A percentile compares a stretch with the other conserved stretches of the same genome.
These are phyloP conservation scores for Irineochytrium annulatum DNA, from an alignment of 192 early-diverging fungal species.

Conservation along the genomic window DNA sequence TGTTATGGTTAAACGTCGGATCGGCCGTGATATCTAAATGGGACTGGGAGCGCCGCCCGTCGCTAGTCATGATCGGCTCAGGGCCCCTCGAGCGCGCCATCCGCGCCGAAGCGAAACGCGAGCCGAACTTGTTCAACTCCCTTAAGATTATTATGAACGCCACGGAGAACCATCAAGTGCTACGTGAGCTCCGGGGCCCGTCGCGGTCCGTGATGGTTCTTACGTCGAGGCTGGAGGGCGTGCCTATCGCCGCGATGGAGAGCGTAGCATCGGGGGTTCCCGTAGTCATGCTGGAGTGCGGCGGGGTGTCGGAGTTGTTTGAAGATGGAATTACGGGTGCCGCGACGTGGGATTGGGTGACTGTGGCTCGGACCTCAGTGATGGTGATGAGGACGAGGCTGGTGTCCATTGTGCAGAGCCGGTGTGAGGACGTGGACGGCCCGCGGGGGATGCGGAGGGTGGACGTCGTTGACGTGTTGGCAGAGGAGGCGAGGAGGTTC, in stretches of 20 bases:
- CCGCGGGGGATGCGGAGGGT: no score
- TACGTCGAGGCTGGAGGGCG: conserved; percentile 23
- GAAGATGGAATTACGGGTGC: not conserved
- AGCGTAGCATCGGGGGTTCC: conserved; percentile 22
- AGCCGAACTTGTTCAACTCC: not conserved
- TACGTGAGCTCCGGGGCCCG: not conserved
- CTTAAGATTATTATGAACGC: not conserved
- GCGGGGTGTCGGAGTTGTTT: conserved; percentile 16
- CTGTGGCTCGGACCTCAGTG: no score
- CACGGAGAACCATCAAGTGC: not conserved
- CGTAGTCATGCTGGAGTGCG: conserved; percentile 24
- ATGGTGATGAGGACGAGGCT: no score
- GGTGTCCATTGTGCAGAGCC: no score
- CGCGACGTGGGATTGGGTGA: no score
- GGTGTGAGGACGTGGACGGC: no score
- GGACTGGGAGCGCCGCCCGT: not conserved
- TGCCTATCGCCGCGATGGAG: conserved; percentile 26
- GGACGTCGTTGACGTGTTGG: no score
- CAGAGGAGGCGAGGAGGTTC: no score
- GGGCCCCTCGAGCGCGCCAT: not conserved
- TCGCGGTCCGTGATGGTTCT: conserved; percentile 5
- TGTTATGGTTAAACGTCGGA: conserved; percentile 16
- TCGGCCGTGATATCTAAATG: not conserved
- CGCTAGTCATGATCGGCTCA: conserved; percentile 8
- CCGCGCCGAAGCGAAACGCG: not conserved